Evolutionary conservation across 2,329 filamentous ascomycete genomes (phyloP), one percentile per base, ranked within the genome.

Genomic region (Colletotrichum filicis): DNA sequence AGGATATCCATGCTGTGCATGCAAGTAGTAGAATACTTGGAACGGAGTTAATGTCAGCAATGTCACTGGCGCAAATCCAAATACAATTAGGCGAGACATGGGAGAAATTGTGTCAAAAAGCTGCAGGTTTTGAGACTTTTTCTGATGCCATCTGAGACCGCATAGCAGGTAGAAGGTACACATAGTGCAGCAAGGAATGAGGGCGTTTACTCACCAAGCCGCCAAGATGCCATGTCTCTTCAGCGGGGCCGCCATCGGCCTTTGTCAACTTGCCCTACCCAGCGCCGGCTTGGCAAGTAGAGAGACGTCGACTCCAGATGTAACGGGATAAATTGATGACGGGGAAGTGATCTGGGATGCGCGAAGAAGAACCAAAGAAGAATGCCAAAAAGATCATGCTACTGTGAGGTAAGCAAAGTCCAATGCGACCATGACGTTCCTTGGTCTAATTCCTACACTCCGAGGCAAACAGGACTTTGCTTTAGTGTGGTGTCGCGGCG

Each of bases 1-100:
- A 78, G 26, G 79, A 80, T 67, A 82, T 66, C 68, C 79, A 77
- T 26, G 57, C 71, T 58, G 63, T 64, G 55, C 70, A 74, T 28
- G 37, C 58, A 22, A 73, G 35, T 1, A 74, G 49, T 6, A 67
- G 22, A 22, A 74, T 19, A 28, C 71, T 74, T 19, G 16, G 8
- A 55, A 12, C n/a, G 16, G n/a, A 28, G 11, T 35, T 12, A 22
- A 4, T 46, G 65, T 73, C 30, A 66, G 68, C 32, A 12, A 63
- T 16, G 11, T 11, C 28, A 30, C 8, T 24, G 16, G 11, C 28
- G 26, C 22, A 46, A 3, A 11, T 8, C 12, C 19, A 16, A 37
- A 7, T 11, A 26, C 8, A 32, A 56, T 11, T 6, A 14, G 14
- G 22, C 24, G n/a, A n/a, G 24, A n/a, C 22, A 52, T 22, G 19